These are phyloP conservation scores for Ascochyta viciae-villosae DNA, from an alignment of 2,329 filamentous ascomycete species.

Conservation along the genomic window DNA sequence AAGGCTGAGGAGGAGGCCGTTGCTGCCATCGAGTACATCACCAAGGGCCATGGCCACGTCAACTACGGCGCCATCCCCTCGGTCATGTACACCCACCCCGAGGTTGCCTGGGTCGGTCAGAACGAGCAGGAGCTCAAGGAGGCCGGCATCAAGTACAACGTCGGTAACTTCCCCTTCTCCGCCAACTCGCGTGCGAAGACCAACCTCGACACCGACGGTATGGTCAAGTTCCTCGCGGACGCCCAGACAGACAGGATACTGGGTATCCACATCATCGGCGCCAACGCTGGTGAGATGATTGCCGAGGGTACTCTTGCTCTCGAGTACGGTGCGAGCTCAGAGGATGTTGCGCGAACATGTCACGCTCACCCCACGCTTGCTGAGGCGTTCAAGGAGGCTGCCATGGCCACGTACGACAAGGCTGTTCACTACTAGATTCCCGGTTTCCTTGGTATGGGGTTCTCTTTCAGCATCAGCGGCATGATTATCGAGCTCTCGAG, in stretches of 20 bases:
- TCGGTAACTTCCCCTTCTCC: conserved; percentile 94
- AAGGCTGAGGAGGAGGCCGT: conserved; percentile 99
- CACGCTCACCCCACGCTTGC: conserved; percentile 96
- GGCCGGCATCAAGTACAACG: conserved; percentile 86
- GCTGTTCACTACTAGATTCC: conserved; percentile 83
- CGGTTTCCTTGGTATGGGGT: conserved; percentile 32
- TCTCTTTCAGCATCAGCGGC: conserved; percentile 45
- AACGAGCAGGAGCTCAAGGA: conserved; percentile 96
- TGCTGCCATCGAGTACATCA: conserved; percentile 94
- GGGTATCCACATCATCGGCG: conserved; percentile 94
- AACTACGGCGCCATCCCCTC: conserved; percentile 98
- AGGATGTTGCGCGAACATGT: conserved; percentile 76
- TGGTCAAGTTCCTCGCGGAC: conserved; percentile 97
- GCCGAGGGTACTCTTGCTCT: conserved; percentile 93
- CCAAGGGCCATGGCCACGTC: conserved; percentile 96
- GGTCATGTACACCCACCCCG: conserved; percentile 99
- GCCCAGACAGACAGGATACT: conserved; percentile 95
- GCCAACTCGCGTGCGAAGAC: conserved; percentile 99
- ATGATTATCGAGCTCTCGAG: conserved; percentile 43
- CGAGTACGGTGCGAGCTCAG: conserved; percentile 94
- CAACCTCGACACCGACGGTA: conserved; percentile 92
- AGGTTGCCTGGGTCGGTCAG: conserved; percentile 98
- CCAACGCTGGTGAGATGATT: conserved; percentile 99
- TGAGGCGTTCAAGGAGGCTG: conserved; percentile 99
- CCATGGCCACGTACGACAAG: conserved; percentile 95